These are phyloP conservation scores for Starmerella apicola DNA, from an alignment of 805 yeast genomes.

Conservation along the genomic window DNA sequence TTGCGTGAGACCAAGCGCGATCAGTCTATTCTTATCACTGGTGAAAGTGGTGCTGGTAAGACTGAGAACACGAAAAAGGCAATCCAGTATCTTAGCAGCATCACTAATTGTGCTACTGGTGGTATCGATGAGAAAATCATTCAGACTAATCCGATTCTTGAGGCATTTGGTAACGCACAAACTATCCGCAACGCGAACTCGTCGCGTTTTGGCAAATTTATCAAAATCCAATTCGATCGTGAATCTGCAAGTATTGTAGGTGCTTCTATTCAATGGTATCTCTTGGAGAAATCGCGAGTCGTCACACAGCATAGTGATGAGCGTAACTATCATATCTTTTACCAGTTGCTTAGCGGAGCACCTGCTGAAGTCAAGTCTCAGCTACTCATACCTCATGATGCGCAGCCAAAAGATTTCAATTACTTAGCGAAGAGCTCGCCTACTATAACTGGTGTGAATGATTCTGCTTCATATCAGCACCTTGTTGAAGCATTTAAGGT, in stretches of 20 bases:
- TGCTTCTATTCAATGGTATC: slow-evolving; percentile 89
- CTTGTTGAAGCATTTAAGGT: slow-evolving; percentile 55
- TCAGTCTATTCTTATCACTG: slow-evolving; percentile 92
- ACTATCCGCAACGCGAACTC: slow-evolving; percentile 89
- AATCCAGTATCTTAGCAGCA: slow-evolving; percentile 77
- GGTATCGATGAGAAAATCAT: slow-evolving; percentile 70
- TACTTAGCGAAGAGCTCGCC: slow-evolving; percentile 48
- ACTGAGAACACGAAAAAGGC: slow-evolving; percentile 95
- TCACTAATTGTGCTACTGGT: slow-evolving; percentile 30
- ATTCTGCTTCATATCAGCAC: slow-evolving; percentile 50
- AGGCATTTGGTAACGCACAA: slow-evolving; percentile 94
- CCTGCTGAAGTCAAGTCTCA: slow-evolving; percentile 29
- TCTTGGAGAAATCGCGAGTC: slow-evolving; percentile 87
- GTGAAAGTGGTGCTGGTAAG: slow-evolving; percentile 98
- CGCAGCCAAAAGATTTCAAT: slow-evolving; percentile 38
- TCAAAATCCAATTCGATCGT: slow-evolving; percentile 62
- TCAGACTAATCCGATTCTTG: slow-evolving; percentile 90
- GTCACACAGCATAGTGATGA: slow-evolving; percentile 62
- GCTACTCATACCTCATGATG: slow-evolving; percentile 30
- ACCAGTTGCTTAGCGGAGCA: slow-evolving; percentile 68
- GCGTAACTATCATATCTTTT: slow-evolving; percentile 87
- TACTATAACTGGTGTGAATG: slow-evolving; percentile 64
- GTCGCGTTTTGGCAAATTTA: slow-evolving; percentile 92
- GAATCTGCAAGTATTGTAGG: slow-evolving; percentile 55
- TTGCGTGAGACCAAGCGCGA: slow-evolving; percentile 55